phyloP scores from a whole-genome alignment of 805 yeast species.

The Cyberlindnera galapagoensis region DNA sequence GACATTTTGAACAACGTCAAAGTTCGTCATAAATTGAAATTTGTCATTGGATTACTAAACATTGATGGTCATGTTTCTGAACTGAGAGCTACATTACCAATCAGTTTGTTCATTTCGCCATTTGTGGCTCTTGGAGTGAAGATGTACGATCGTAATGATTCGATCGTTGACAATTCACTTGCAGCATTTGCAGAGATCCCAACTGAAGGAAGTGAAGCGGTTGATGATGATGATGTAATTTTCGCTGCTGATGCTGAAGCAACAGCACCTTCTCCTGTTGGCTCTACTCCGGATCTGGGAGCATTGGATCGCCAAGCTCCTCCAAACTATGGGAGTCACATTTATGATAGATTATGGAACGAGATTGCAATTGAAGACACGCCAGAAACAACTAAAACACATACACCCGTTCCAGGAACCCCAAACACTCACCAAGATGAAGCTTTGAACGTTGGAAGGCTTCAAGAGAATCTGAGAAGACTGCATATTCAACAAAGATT shows the following conservation, averaged over 20 bases:
- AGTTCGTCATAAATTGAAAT: slow-evolving; percentile 84
- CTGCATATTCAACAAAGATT: slow-evolving; percentile 45
- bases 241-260: slow-evolving; percentile 32
- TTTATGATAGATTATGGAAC: slow-evolving; percentile 74
- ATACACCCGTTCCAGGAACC: slow-evolving; percentile 25
- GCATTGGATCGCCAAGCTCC: slow-evolving; percentile 63
- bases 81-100: slow-evolving; percentile 83
- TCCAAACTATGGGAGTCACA: slow-evolving; percentile 75
- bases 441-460: slow-evolving; percentile 23
- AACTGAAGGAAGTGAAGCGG: slow-evolving; percentile 20
- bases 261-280: slow-evolving; percentile 15
- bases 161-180: slow-evolving; percentile 17
- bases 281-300: slow-evolving; percentile 13
- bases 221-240: slow-evolving; percentile 33
- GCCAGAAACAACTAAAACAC: slow-evolving; percentile 26
- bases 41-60: slow-evolving; percentile 70
- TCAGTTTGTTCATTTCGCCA: slow-evolving; percentile 71
- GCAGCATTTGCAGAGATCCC: slow-evolving; percentile 23
- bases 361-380: slow-evolving; percentile 38
- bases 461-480: slow-evolving; percentile 46
- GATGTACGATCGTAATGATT: slow-evolving; percentile 21
- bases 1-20: slow-evolving; percentile 62
- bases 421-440: slow-evolving; percentile 17
- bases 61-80: slow-evolving; percentile 93
- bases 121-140: slow-evolving; percentile 65